phyloP scores from a whole-genome alignment of 2,329 filamentous ascomycete genomes.

The Microsporum audouinii region DNA sequence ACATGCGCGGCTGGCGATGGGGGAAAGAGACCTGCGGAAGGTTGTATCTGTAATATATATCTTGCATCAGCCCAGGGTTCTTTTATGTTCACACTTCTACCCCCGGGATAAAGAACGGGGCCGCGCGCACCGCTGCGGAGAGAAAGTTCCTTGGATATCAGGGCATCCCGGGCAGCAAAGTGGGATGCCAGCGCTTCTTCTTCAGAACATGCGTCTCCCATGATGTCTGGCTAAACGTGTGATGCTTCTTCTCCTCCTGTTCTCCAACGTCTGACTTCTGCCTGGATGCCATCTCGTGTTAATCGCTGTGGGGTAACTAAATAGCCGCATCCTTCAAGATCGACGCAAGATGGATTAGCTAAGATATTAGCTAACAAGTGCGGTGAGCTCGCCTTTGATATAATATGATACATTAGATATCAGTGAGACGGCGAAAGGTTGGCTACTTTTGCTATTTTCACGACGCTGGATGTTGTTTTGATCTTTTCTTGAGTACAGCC shows the following conservation, averaged over 20 bases:
- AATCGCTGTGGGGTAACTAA: too few relatives aligned
- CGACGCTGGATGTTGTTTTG: too few relatives aligned
- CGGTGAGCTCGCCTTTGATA: too few relatives aligned
- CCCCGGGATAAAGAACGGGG: background rate
- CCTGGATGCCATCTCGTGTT: too few relatives aligned
- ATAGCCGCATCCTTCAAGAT: too few relatives aligned
- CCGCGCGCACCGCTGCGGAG: conserved; percentile 11
- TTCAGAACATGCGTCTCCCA: background rate
- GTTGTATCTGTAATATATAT: conserved; percentile 18
- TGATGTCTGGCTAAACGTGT: background rate
- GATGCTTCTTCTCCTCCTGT: background rate
- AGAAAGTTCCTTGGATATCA: conserved; percentile 12
- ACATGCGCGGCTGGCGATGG: conserved; percentile 65
- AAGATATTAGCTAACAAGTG: too few relatives aligned
- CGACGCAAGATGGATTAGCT: too few relatives aligned
- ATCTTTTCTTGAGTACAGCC: background rate
- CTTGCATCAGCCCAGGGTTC: background rate
- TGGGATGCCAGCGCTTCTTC: background rate
- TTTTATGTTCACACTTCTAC: background rate
- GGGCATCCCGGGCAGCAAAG: background rate
- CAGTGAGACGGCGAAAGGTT: too few relatives aligned
- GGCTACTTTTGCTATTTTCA: too few relatives aligned
- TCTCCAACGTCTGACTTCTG: too few relatives aligned
- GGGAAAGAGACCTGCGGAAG: conserved; percentile 50
- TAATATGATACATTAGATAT: too few relatives aligned